A percentile compares a stretch with the other conserved stretches of the same genome.
Conservation (phyloP, 331 rosid species). For the Dryas integrifolia region DNA sequence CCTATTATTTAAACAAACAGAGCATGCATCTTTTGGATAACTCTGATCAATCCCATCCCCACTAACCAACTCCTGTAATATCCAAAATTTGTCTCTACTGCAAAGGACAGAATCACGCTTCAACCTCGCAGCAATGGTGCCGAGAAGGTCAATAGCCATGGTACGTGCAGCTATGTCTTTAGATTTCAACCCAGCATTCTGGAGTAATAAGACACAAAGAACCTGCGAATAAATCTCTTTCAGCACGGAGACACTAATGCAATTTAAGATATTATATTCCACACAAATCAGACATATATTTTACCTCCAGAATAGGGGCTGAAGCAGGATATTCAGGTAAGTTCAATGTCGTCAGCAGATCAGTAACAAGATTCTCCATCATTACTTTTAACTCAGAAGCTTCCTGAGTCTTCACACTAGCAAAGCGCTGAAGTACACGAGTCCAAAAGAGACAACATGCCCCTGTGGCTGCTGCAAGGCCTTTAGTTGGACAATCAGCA, state of each 20-base stretch:
- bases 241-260: constrained; percentile 30
- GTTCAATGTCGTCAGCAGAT: constrained; percentile 78
- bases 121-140: constrained; percentile 97
- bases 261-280: constrained; percentile 18
- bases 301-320: constrained; percentile 87
- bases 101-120: constrained; percentile 86
- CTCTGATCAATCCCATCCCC: constrained; percentile 40
- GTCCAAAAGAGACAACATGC: constrained; percentile 88
- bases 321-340: constrained; percentile 98
- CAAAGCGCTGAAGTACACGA: constrained; percentile 86
- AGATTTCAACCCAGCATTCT: constrained; percentile 87
- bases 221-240: constrained; percentile 62
- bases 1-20: constrained; percentile 68
- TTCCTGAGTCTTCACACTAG: constrained; percentile 80
- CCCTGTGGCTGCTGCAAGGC: constrained; percentile 72
- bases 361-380: constrained; percentile 91
- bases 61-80: constrained; percentile 58
- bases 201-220: constrained; percentile 79
- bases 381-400: constrained; percentile 79
- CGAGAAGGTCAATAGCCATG: constrained; percentile 95
- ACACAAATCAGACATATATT: neutral
- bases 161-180: constrained; percentile 82
- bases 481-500: constrained; percentile 59
- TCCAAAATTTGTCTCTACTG: constrained; percentile 74
- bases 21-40: constrained; percentile 61